Conservation (phyloP, 2,329 filamentous ascomycete genomes). For the Fusarium brachygibbosum region DNA sequence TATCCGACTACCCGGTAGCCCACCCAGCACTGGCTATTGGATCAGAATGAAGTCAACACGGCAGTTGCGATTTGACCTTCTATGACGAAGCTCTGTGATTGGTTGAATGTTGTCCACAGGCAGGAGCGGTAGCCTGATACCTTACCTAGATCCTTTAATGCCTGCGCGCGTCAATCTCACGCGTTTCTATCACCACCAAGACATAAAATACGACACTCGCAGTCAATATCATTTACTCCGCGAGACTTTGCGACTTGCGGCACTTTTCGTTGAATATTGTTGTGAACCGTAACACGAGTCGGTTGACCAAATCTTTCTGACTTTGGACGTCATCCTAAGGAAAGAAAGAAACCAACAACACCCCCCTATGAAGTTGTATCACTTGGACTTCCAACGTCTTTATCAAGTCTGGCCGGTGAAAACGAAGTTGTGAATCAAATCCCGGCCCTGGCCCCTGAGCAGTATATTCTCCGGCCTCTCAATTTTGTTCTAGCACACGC, state of each 20-base stretch:
- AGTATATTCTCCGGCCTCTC: constrained; percentile 18
- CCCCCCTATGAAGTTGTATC: constrained; percentile 36
- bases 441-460: constrained; percentile 11
- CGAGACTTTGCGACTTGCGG: neutral
- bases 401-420: constrained; percentile 15
- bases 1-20: neutral
- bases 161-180: constrained; percentile 41
- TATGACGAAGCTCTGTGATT: constrained; percentile 24
- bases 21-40: too few species aligned
- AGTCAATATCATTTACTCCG: neutral
- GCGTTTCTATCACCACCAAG: constrained; percentile 25
- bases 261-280: neutral
- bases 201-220: neutral
- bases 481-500: neutral
- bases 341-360: constrained; percentile 12
- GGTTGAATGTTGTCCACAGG: constrained; percentile 15
- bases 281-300: constrained; percentile 30
- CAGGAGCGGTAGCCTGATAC: constrained; percentile 18
- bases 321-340: neutral
- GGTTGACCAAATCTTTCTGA: constrained; percentile 17
- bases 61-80: constrained; percentile 3
- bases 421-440: constrained; percentile 9
- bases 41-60: neutral
- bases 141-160: neutral
- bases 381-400: constrained; percentile 18